Conservation (phyloP, 805 yeast species). For the Candida saitoana region DNA sequence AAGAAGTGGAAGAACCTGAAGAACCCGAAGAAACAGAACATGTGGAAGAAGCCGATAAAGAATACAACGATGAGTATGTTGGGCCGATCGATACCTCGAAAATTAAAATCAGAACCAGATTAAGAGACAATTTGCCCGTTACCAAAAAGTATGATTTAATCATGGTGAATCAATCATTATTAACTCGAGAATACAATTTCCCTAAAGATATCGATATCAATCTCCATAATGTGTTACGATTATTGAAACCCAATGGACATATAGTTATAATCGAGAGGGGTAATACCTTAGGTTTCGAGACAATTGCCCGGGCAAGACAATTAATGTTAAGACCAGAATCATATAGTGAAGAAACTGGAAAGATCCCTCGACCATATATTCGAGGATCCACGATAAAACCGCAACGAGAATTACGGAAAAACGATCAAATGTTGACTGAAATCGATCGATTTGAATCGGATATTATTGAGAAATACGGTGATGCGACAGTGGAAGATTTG, state of each 20-base stretch:
- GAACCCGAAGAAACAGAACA: background rate
- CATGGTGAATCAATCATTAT: slow-evolving; percentile 74
- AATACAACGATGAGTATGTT: slow-evolving; percentile 17
- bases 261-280: slow-evolving; percentile 84
- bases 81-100: slow-evolving; percentile 54
- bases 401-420: slow-evolving; percentile 26
- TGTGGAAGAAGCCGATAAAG: slow-evolving; percentile 3
- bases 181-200: slow-evolving; percentile 54
- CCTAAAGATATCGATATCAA: slow-evolving; percentile 72
- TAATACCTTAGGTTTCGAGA: slow-evolving; percentile 83
- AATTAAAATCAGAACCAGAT: slow-evolving; percentile 50
- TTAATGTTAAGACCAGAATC: slow-evolving; percentile 83
- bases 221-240: slow-evolving; percentile 52
- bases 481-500: slow-evolving; percentile 39
- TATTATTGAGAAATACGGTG: slow-evolving; percentile 39
- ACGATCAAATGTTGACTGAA: slow-evolving; percentile 33
- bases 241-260: slow-evolving; percentile 75
- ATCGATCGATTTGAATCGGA: slow-evolving; percentile 32
- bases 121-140: slow-evolving; percentile 51
- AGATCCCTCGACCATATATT: slow-evolving; percentile 66
- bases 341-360: slow-evolving; percentile 49
- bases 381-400: slow-evolving; percentile 46
- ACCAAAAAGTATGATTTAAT: slow-evolving; percentile 69
- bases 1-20: background rate
- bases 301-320: slow-evolving; percentile 86